phyloP scores from a whole-genome alignment of 23 red algal species.

The Gracilaria vermiculophylla region DNA sequence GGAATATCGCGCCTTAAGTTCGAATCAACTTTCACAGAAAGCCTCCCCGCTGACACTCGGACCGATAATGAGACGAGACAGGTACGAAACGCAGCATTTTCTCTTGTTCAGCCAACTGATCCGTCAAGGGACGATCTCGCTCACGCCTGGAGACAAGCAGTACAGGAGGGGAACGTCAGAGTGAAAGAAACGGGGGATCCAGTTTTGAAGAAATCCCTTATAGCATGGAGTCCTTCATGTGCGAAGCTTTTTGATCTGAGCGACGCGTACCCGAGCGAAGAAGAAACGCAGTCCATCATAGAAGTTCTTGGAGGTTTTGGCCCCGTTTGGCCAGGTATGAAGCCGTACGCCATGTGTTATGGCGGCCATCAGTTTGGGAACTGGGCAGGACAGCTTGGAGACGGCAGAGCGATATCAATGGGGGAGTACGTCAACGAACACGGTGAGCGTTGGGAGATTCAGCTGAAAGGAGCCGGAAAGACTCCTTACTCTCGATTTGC shows the following conservation, averaged over 20 bases:
- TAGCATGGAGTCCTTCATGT: constrained; percentile 66
- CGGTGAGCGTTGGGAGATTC: constrained; percentile 80
- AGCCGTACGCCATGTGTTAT: constrained; percentile 95
- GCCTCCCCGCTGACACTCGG: constrained; percentile 52
- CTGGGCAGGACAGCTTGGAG: constrained; percentile 97
- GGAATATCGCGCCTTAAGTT: constrained; percentile 32
- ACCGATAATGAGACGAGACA: constrained; percentile 56
- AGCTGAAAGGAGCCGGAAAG: constrained; percentile 96
- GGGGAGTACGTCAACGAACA: constrained; percentile 78
- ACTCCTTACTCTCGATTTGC: constrained; percentile 94
- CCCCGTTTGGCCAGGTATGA: constrained; percentile 56
- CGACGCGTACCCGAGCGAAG: constrained; percentile 19
- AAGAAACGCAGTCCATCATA: constrained; percentile 27
- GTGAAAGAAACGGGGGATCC: constrained; percentile 30
- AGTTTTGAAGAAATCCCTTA: constrained; percentile 49
- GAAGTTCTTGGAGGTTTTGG: constrained; percentile 72
- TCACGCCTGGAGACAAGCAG: constrained; percentile 4
- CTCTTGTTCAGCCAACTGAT: constrained; percentile 63
- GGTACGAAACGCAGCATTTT: constrained; percentile 60
- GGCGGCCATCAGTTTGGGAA: constrained; percentile 97
- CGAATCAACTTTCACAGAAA: constrained; percentile 56
- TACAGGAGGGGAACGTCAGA: constrained; percentile 28
- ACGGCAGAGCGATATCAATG: constrained; percentile 90
- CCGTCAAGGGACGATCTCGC: constrained; percentile 52
- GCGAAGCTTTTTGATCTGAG: constrained; percentile 58